A percentile compares a stretch with the other conserved stretches of the same genome.
phyloP scores from a whole-genome alignment of 371 early-diverging fungal genomes.

The Rhizopus arrhizus region DNA sequence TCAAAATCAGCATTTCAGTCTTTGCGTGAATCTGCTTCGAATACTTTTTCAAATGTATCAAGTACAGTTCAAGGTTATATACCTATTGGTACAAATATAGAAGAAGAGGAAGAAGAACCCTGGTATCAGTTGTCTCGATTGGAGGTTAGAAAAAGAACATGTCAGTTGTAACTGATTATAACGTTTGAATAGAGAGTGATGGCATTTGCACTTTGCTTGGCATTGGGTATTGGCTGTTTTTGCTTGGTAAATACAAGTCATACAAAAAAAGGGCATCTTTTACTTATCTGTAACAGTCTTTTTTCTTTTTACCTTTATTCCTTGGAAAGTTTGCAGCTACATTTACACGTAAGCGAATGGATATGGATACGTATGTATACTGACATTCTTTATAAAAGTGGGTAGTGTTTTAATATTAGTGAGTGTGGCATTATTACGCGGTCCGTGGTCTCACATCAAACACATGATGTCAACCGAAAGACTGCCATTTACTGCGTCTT shows the following conservation, averaged over 20 bases:
- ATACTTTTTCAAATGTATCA: slow-evolving; percentile 44
- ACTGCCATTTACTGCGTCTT: slow-evolving; percentile 60
- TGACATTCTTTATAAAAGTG: slow-evolving; percentile 25
- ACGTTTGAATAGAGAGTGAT: slow-evolving; percentile 38
- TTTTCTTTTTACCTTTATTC: slow-evolving; percentile 51
- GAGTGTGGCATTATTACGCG: slow-evolving; percentile 66
- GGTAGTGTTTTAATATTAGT: slow-evolving; percentile 50
- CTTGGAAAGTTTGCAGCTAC: slow-evolving; percentile 68
- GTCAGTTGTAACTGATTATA: not conserved
- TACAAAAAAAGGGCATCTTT: not conserved
- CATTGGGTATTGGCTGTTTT: slow-evolving; percentile 51
- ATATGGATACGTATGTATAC: not conserved
- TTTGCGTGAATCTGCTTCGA: slow-evolving; percentile 42
- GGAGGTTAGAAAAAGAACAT: slow-evolving; percentile 32
- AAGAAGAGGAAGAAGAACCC: slow-evolving; percentile 53
- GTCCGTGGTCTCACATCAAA: slow-evolving; percentile 62
- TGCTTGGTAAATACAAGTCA: slow-evolving; percentile 32
- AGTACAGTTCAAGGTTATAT: slow-evolving; percentile 51
- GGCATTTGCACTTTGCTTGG: slow-evolving; percentile 55
- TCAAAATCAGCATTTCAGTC: slow-evolving; percentile 29
- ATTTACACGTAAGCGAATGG: slow-evolving; percentile 54
- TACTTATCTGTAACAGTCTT: slow-evolving; percentile 32
- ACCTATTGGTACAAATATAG: slow-evolving; percentile 33
- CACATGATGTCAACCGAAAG: slow-evolving; percentile 64
- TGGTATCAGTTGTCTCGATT: slow-evolving; percentile 57